Percentiles rank a stretch among this genome's conserved stretches.
Evolutionary conservation across 2,329 filamentous ascomycete species (phyloP).

Genomic region (Fusarium pseudograminearum): DNA sequence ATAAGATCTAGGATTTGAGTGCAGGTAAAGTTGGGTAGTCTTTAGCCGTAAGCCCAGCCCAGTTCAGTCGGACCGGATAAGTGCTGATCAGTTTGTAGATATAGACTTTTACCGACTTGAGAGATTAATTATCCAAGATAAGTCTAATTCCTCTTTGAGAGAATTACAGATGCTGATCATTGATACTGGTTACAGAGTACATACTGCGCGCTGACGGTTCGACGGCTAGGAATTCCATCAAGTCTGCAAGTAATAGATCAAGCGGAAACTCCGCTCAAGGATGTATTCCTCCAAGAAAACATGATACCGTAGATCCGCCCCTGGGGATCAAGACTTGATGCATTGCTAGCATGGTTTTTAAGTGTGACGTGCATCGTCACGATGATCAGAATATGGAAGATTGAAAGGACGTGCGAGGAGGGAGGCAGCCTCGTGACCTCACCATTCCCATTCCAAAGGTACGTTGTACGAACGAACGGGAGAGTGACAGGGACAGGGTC

Average conservation of each 20-base stretch:
- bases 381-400: slow-evolving; percentile 10
- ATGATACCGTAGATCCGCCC: slow-evolving; percentile 22
- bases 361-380: background rate
- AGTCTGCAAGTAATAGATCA: slow-evolving; percentile 11
- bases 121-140: background rate
- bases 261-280: slow-evolving; percentile 34
- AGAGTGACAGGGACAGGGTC: slow-evolving; percentile 27
- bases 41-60: slow-evolving; percentile 2
- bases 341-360: background rate
- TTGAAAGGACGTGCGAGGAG: slow-evolving; percentile 5
- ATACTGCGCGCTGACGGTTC: slow-evolving; percentile 14
- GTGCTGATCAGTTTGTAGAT: background rate
- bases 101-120: slow-evolving; percentile 9
- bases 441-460: slow-evolving; percentile 9
- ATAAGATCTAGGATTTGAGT: slow-evolving; percentile 22
- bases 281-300: slow-evolving; percentile 9
- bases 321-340: slow-evolving; percentile 8
- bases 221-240: slow-evolving; percentile 24
- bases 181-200: slow-evolving; percentile 4
- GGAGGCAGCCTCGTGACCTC: slow-evolving; percentile 39
- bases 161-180: background rate
- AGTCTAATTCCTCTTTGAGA: background rate
- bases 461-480: slow-evolving; percentile 4
- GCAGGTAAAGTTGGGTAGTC: background rate
- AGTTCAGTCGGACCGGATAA: slow-evolving; percentile 25